Percentiles rank a stretch among this genome's conserved stretches.
Evolutionary conservation across 202 grass and related monocot species (phyloP).

Genomic region (Digitaria exilis): DNA sequence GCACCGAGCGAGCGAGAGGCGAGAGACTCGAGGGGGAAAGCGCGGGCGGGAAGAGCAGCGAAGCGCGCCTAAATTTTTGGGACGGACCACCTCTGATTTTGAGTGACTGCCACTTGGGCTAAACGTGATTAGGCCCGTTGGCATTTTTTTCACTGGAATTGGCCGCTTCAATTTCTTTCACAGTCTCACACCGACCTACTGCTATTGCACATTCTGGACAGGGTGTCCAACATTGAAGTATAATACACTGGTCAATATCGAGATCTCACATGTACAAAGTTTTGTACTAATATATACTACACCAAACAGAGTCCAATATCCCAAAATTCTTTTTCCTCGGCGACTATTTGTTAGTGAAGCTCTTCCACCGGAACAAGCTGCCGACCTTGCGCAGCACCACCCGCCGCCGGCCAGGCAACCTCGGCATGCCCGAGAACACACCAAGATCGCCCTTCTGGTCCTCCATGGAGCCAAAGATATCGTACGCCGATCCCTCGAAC

Average conservation of each 20-base stretch:
- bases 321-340: neutral
- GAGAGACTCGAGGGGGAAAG: too few relatives aligned
- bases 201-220: neutral
- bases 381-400: constrained; percentile 61
- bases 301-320: neutral
- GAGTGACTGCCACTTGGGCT: too few relatives aligned
- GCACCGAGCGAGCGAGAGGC: too few relatives aligned
- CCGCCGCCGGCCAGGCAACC: constrained; percentile 34
- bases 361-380: constrained; percentile 77
- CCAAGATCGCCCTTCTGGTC: constrained; percentile 44
- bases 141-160: too few relatives aligned
- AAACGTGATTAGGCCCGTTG: too few relatives aligned
- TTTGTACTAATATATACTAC: neutral
- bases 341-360: constrained; percentile 59
- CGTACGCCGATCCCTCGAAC: constrained; percentile 63
- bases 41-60: too few relatives aligned
- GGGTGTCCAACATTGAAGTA: neutral
- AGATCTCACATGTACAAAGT: neutral
- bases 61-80: too few relatives aligned
- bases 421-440: constrained; percentile 44
- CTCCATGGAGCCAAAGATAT: constrained; percentile 54
- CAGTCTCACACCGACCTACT: too few relatives aligned
- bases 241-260: neutral
- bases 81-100: too few relatives aligned
- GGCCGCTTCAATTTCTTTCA: too few relatives aligned